phyloP scores from a whole-genome alignment of 345 rosid species.

The Combretum micranthum region DNA sequence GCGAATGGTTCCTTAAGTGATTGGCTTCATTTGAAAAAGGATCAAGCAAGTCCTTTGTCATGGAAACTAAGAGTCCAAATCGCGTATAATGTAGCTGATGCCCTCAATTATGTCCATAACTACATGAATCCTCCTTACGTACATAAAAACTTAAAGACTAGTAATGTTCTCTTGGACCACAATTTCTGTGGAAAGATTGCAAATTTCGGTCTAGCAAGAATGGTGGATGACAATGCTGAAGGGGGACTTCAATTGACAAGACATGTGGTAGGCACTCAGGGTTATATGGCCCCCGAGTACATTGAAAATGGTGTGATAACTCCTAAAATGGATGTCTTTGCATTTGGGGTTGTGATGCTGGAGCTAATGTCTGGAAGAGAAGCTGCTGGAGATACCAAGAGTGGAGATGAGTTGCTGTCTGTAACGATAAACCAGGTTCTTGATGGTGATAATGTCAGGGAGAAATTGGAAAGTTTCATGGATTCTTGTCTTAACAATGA shows the following conservation, averaged over 20 bases:
- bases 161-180: constrained; percentile 68
- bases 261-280: constrained; percentile 79
- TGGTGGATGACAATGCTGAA: constrained; percentile 28
- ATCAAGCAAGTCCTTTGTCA: constrained; percentile 20
- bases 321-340: constrained; percentile 73
- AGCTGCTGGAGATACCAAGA: constrained; percentile 38
- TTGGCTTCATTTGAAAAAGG: constrained; percentile 43
- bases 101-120: constrained; percentile 71
- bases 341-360: constrained; percentile 73
- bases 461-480: constrained; percentile 47
- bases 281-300: constrained; percentile 90
- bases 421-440: constrained; percentile 43
- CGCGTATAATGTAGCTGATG: constrained; percentile 64
- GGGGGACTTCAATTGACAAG: constrained; percentile 60
- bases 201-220: constrained; percentile 76
- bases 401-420: constrained; percentile 41
- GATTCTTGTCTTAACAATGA: constrained; percentile 51
- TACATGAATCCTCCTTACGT: constrained; percentile 68
- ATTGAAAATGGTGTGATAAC: constrained; percentile 83
- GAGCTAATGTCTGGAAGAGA: constrained; percentile 78
- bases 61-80: constrained; percentile 90
- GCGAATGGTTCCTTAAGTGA: constrained; percentile 64
- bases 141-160: constrained; percentile 80
- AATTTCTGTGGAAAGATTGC: constrained; percentile 67
- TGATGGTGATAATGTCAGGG: constrained; percentile 67